Base-by-base conservation (phyloP, 2,329 filamentous ascomycete species). In the Reticulascus tulasneorum region DNA sequence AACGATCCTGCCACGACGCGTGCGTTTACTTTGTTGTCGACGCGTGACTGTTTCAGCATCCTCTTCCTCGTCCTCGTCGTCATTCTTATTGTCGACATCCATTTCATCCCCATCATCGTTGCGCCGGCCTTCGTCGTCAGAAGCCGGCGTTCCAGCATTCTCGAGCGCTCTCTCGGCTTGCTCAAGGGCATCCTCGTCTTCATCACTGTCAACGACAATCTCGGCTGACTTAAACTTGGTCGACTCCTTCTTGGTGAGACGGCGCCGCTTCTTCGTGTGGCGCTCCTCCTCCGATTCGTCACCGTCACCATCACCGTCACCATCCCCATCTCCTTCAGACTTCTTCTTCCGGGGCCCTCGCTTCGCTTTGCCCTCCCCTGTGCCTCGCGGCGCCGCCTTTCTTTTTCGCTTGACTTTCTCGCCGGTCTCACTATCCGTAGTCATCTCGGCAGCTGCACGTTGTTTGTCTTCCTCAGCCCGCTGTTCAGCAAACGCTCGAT, bases 201-300 rank as follows among this genome's bases (percentile, higher is more conserved):
- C 55, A 4, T 71, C 71, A 42, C 82, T 87, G 45, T 91, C 85
- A 28, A 87, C 83, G 19, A 95, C 80, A 44, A 89, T 78, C 61
- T 94, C 89, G 2, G 77, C 81, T 33, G 84, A 90, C 73, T 95
- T 95, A 71, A 78, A 94, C 62, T 94, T 94, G 58, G 56, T 47
- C 42, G 63, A 66, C 46, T 77, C 72, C 42, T 64, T 64, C 46
- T 62, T 62, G 12, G 63, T 71, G 52, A 75, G 72, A 41, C 66
- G 73, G 37, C 77, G 73, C 52, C 77, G 79, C 59, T 83, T 84
- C 55, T 79, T 80, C 16, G 75, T 73, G 39, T 73, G 62, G 40
- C 71, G 66, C 23, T 70, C 68, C 29, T 67, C 69, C 8, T 66
- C 69, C 3, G 68, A 69, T 12, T 62, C 69, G 9, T 69, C 66